Percentiles rank a stretch among this genome's conserved stretches.
Conservation (phyloP, 1,284 basidiomycete species). For the Rhodotorula sp. region DNA sequence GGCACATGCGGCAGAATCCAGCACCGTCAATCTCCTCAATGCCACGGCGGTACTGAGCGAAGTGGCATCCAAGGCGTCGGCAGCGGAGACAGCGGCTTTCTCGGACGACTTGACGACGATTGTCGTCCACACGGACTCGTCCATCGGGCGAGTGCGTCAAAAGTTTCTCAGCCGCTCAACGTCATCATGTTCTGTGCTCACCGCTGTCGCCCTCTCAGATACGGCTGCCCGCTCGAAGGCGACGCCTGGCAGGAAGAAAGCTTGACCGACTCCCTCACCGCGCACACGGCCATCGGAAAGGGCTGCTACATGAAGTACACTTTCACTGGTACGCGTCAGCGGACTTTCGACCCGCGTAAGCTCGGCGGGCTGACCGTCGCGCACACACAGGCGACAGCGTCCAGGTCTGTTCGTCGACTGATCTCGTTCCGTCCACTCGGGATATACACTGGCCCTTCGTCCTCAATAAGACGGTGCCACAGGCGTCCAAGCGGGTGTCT, state of each 20-base stretch:
- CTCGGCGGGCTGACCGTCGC: too few species aligned
- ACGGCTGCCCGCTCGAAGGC: conserved; percentile 3
- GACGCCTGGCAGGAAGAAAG: conserved; percentile 15
- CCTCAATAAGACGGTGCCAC: conserved; percentile 10
- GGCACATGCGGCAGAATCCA: too few species aligned
- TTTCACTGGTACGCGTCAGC: conserved; percentile 3
- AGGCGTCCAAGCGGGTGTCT: conserved; percentile 3
- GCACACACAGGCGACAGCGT: conserved; percentile 12
- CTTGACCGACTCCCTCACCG: conserved; percentile 11
- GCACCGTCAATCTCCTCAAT: too few species aligned
- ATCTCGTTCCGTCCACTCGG: too few species aligned
- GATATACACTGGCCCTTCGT: too few species aligned
- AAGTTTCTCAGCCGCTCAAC: too few species aligned
- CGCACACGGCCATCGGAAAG: conserved; percentile 11
- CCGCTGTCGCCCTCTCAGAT: neutral
- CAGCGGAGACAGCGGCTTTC: conserved; percentile 1
- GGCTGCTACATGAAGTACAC: conserved; percentile 15
- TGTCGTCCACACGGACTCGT: neutral
- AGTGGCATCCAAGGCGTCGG: too few species aligned
- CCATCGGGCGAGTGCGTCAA: neutral
- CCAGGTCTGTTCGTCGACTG: conserved; percentile 11
- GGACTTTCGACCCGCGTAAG: neutral
- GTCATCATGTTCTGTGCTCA: too few species aligned
- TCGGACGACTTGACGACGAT: neutral
- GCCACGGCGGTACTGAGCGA: too few species aligned